Evolutionary conservation across 2,329 filamentous ascomycete species (phyloP), one percentile per base, ranked within the genome.

Genomic region (Chlorencoelia australis): DNA sequence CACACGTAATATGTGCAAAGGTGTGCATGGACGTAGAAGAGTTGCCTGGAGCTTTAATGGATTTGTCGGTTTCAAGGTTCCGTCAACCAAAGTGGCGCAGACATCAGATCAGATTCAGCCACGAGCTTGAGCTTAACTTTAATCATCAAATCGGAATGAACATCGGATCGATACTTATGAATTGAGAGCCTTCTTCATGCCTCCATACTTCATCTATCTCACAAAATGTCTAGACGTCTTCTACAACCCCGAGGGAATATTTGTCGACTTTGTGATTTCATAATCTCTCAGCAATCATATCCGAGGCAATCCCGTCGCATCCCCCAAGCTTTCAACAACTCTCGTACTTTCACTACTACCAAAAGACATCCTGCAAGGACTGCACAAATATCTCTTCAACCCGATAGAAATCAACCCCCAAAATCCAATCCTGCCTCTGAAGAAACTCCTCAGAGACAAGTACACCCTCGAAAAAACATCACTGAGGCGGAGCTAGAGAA

Each of bases 241-340:
- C 34, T 56, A n/a, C 47, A 46, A 18, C 49, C 51, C 27, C 46
- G 48, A 29, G 40, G 36, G 46, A 58, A 62, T 38, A 45, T 67
- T 35, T 69, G 67, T 55, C 62, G 64, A 35, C 55, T 61, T 33
- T 70, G 66, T 50, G 50, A 65, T 35, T 57, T 58, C 42, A 46
- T 61, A 18, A 38, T 43, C 31, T 31, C 45, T 32, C 41, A 43
- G 15, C 40, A 43, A 30, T 31, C 30, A 7, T 22, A 35, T 10
- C 5, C 32, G 6, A 42, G 39, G 35, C 35, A 31, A 31, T 21
- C 42, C 30, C 31, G 36, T 35, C 45, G 32, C 34, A 14, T 41
- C 24, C 33, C 32, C 30, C 50, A 44, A 34, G 30, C 35, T 16
- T 29, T 42, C 25, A 41, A 27, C 7, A 37, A 42, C 19, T 34